These are phyloP conservation scores for Lentinula aciculospora DNA, from an alignment of 768 basidiomycete species.

Conservation along the genomic window DNA sequence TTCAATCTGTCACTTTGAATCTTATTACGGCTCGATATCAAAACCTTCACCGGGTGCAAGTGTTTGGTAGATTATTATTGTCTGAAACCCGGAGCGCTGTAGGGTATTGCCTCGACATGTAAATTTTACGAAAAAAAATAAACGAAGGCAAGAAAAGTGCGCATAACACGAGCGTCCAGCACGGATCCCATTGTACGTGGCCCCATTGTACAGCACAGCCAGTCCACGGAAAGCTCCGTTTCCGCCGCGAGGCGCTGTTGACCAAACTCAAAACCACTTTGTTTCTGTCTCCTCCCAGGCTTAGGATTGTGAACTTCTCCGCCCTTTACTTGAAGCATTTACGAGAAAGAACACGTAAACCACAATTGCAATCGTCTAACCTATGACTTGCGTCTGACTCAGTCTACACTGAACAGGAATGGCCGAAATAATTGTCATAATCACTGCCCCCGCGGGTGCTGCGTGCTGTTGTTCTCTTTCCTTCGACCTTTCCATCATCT, in stretches of 20 bases:
- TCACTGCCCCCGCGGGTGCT: neutral
- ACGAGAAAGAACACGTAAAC: neutral
- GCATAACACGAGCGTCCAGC: neutral
- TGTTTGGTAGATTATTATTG: no score
- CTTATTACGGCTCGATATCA: neutral
- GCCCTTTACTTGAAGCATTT: neutral
- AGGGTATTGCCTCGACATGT: neutral
- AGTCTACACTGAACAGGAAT: neutral
- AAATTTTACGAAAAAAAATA: neutral
- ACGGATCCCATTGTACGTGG: neutral
- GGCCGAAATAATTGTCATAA: neutral
- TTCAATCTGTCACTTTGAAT: neutral
- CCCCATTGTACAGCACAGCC: neutral
- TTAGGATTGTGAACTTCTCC: neutral
- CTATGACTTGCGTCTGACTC: neutral
- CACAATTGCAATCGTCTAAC: neutral
- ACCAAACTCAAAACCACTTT: neutral
- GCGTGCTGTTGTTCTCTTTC: neutral
- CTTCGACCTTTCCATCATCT: neutral
- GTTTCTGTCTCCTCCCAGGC: neutral
- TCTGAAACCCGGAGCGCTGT: neutral
- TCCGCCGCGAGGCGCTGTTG: neutral
- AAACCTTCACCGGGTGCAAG: neutral
- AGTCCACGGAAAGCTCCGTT: neutral
- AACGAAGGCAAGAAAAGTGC: neutral